Percentiles rank a stretch among this genome's conserved stretches.
These are phyloP conservation scores for Smallanthus sonchifolius DNA, from an alignment of 129 eudicot species.

Conservation along the genomic window DNA sequence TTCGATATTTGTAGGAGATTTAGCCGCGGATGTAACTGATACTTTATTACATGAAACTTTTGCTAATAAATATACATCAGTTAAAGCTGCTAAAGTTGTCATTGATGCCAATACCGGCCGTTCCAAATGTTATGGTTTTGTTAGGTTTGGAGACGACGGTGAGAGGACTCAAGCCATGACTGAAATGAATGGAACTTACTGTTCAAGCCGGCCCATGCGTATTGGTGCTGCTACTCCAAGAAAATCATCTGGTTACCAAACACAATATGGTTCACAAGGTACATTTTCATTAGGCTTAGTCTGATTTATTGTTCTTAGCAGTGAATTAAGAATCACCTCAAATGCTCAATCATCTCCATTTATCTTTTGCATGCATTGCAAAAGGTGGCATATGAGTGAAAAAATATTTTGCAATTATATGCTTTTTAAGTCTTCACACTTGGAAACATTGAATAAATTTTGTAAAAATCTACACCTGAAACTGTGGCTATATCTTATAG, in stretches of 20 bases:
- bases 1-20: constrained; percentile 85
- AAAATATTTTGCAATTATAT: neutral
- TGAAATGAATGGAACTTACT: constrained; percentile 79
- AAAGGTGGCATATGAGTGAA: neutral
- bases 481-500: neutral
- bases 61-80: constrained; percentile 58
- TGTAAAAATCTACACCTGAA: neutral
- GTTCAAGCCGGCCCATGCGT: constrained; percentile 88
- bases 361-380: no score
- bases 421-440: neutral
- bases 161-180: constrained; percentile 84
- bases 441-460: neutral
- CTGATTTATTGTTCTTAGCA: no score
- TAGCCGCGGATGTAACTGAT: constrained; percentile 87
- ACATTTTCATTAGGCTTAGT: neutral
- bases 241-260: constrained; percentile 76
- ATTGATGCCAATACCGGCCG: constrained; percentile 81
- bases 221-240: constrained; percentile 84
- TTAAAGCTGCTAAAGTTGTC: constrained; percentile 87
- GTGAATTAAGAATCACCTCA: no score
- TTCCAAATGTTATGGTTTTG: constrained; percentile 87
- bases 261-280: constrained; percentile 52
- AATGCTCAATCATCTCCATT: no score
- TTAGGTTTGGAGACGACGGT: constrained; percentile 82
- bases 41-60: constrained; percentile 72